Conservation (phyloP, 2,329 filamentous ascomycete species). For the Fusarium oxysporum region DNA sequence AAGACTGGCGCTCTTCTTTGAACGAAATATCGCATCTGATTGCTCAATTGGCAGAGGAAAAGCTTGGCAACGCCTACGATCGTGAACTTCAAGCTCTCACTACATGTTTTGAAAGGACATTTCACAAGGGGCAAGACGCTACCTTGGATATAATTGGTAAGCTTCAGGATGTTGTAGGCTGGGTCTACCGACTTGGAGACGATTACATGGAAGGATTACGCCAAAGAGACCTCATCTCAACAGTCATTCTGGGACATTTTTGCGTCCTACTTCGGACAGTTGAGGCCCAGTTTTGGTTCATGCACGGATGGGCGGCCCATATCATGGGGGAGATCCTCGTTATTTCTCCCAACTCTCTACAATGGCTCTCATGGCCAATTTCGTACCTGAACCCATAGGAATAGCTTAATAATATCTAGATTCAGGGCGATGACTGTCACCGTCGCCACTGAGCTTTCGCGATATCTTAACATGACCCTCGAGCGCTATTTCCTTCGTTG, state of each 20-base stretch:
- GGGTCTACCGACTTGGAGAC: background rate
- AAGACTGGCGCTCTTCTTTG: background rate
- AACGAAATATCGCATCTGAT: background rate
- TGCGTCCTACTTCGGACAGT: background rate
- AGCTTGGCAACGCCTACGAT: background rate
- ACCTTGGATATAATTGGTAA: background rate
- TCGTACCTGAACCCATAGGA: background rate
- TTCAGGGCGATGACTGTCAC: too few species aligned
- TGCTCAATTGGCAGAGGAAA: background rate
- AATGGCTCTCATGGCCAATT: background rate
- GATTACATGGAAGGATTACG: background rate
- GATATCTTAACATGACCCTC: too few species aligned
- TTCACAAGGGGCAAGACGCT: background rate
- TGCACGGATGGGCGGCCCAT: background rate
- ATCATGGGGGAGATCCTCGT: background rate
- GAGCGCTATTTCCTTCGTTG: too few species aligned
- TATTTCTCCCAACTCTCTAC: background rate
- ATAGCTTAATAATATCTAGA: too few species aligned
- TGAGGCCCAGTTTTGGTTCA: background rate
- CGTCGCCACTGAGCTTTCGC: too few species aligned
- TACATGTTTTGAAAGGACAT: background rate
- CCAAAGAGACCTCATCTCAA: background rate
- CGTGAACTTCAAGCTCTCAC: background rate
- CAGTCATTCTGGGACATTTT: background rate
- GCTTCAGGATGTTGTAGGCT: background rate